A percentile compares a stretch with the other conserved stretches of the same genome.
phyloP scores from a whole-genome alignment of 2,329 filamentous ascomycete species.

The Fusarium cyanostomum region DNA sequence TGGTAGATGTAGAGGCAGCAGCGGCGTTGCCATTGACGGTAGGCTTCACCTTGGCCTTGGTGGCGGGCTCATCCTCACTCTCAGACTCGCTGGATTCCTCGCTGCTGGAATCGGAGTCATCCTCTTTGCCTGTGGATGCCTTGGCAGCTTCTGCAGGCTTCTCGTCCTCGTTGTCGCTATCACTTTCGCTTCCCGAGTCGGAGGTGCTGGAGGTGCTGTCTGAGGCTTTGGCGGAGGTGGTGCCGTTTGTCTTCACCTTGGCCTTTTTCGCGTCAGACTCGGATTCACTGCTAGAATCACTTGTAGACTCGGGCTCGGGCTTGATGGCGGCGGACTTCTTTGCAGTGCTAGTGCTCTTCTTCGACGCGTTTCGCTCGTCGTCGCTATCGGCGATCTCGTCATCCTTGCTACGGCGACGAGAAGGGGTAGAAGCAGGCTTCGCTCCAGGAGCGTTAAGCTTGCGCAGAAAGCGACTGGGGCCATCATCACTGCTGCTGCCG shows the following conservation, averaged over 20 bases:
- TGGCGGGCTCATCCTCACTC: constrained; percentile 40
- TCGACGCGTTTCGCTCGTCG: constrained; percentile 48
- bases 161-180: constrained; percentile 41
- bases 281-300: constrained; percentile 44
- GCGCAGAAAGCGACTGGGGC: constrained; percentile 45
- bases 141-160: constrained; percentile 28
- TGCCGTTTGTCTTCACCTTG: constrained; percentile 37
- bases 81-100: constrained; percentile 44
- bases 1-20: constrained; percentile 25
- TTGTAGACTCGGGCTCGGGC: constrained; percentile 30
- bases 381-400: constrained; percentile 57
- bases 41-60: constrained; percentile 30
- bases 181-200: constrained; percentile 44
- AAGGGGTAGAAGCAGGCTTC: constrained; percentile 27
- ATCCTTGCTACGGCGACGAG: constrained; percentile 44
- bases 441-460: constrained; percentile 41
- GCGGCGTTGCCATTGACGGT: constrained; percentile 24
- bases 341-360: constrained; percentile 28
- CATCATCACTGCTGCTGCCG: constrained; percentile 46
- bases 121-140: constrained; percentile 19
- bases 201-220: constrained; percentile 41
- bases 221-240: constrained; percentile 19
- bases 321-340: constrained; percentile 32
- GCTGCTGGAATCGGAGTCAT: constrained; percentile 35
- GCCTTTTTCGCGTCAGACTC: constrained; percentile 40